A percentile compares a stretch with the other conserved stretches of the same genome.
Conservation (phyloP, 2,329 filamentous ascomycete species). For the Aspergillus costaricaensis region DNA sequence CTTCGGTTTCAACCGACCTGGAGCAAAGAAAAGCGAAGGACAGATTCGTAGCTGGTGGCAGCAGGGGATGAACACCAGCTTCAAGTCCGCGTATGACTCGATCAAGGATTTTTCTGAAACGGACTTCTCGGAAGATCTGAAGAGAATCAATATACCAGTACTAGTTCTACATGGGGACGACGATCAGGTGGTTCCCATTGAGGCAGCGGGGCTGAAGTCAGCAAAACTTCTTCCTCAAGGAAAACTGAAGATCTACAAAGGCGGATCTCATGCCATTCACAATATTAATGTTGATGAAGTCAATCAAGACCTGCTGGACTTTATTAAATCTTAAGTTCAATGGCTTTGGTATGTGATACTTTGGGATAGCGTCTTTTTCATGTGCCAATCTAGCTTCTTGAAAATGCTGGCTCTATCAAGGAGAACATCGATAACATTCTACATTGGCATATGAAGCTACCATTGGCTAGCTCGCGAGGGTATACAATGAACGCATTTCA, state of each 20-base stretch:
- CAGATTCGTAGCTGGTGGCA: slow-evolving; percentile 44
- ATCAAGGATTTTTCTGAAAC: slow-evolving; percentile 47
- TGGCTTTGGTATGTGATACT: too few species aligned
- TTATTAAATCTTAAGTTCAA: too few species aligned
- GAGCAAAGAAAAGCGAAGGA: slow-evolving; percentile 36
- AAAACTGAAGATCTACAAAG: slow-evolving; percentile 44
- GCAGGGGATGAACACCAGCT: slow-evolving; percentile 44
- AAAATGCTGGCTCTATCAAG: too few species aligned
- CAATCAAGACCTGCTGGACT: too few species aligned
- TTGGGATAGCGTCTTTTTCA: too few species aligned
- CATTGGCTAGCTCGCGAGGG: too few species aligned
- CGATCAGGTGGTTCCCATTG: slow-evolving; percentile 46
- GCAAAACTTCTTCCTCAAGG: slow-evolving; percentile 41
- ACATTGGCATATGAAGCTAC: too few species aligned
- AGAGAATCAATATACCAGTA: slow-evolving; percentile 33
- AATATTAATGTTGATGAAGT: slow-evolving; percentile 34
- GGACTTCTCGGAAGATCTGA: slow-evolving; percentile 41
- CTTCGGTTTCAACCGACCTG: slow-evolving; percentile 33
- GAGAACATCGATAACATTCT: too few species aligned
- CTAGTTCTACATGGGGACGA: slow-evolving; percentile 46
- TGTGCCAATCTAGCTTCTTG: too few species aligned
- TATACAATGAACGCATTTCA: too few species aligned
- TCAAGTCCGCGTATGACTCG: slow-evolving; percentile 44
- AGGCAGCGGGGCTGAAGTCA: slow-evolving; percentile 31
- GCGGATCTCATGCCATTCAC: slow-evolving; percentile 43